Evolutionary conservation across 2,329 filamentous ascomycete species (phyloP).

Genomic region (Hymenoscyphus fructigenus): DNA sequence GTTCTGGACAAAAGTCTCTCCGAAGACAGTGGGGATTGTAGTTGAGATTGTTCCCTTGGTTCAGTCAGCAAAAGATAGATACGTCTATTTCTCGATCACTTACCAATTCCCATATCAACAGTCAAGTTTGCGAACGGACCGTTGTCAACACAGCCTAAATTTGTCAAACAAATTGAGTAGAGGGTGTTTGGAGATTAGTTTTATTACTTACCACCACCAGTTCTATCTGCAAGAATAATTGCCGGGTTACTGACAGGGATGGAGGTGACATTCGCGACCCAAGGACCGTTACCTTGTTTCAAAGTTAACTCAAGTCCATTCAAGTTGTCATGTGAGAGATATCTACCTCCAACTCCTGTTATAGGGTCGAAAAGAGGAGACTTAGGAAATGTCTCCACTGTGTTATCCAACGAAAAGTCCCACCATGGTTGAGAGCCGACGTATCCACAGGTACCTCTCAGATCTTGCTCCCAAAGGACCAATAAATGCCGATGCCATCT

Average conservation of each 20-base stretch:
- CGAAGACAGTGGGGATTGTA: constrained; percentile 38
- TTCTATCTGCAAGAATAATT: constrained; percentile 13
- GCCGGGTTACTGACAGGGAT: constrained; percentile 7
- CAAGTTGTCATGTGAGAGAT: neutral
- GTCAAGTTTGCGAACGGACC: constrained; percentile 36
- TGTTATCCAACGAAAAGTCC: constrained; percentile 36
- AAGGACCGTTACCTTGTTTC: constrained; percentile 16
- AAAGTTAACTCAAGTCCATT: neutral
- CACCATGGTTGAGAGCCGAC: constrained; percentile 22
- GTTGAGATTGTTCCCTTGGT: neutral
- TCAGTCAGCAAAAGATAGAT: neutral
- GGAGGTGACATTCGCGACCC: constrained; percentile 11
- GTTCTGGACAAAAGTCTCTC: constrained; percentile 34
- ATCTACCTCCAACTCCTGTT: constrained; percentile 18
- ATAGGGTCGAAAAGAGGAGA: constrained; percentile 30
- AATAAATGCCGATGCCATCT: constrained; percentile 41
- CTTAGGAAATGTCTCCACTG: constrained; percentile 31
- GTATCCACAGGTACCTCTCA: constrained; percentile 40
- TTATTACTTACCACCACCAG: constrained; percentile 16
- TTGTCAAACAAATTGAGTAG: neutral
- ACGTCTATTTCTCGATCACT: neutral
- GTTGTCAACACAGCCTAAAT: constrained; percentile 47
- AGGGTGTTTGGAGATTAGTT: neutral
- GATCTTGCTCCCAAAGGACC: constrained; percentile 35
- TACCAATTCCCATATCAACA: constrained; percentile 18